Percentiles rank a stretch among this genome's conserved stretches.
Conservation (phyloP, 2,329 filamentous ascomycete species). For the Exophiala oligosperma region DNA sequence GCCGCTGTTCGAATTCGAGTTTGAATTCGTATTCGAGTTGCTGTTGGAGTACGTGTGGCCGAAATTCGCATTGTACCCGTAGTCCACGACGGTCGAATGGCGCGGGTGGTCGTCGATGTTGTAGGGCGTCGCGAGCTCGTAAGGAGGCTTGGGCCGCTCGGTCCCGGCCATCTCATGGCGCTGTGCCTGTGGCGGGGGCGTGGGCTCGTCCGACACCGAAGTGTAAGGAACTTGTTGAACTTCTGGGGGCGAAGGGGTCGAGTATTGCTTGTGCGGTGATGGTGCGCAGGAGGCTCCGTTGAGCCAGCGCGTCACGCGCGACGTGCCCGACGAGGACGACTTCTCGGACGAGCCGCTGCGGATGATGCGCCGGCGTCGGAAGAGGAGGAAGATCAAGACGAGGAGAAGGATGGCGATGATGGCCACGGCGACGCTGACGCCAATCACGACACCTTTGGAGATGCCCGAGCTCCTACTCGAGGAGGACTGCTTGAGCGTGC, state of each 20-base stretch:
- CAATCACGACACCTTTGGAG: slow-evolving; percentile 56
- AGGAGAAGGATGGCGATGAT: slow-evolving; percentile 56
- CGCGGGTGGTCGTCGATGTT: slow-evolving; percentile 22
- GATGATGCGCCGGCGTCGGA: slow-evolving; percentile 41
- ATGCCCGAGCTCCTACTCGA: slow-evolving; percentile 7
- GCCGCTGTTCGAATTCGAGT: slow-evolving; percentile 12
- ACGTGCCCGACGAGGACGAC: slow-evolving; percentile 19
- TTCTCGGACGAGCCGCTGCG: slow-evolving; percentile 22
- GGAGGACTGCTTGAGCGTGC: slow-evolving; percentile 26
- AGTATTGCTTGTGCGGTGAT: slow-evolving; percentile 5
- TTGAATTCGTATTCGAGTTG: neutral
- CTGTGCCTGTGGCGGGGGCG: slow-evolving; percentile 12
- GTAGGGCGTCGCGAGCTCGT: slow-evolving; percentile 25
- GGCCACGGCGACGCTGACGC: slow-evolving; percentile 63
- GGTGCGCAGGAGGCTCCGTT: slow-evolving; percentile 19
- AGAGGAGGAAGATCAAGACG: slow-evolving; percentile 55
- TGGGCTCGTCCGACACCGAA: slow-evolving; percentile 7
- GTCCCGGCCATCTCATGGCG: slow-evolving; percentile 26
- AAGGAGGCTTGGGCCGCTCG: slow-evolving; percentile 25
- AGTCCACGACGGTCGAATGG: slow-evolving; percentile 20
- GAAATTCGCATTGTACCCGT: slow-evolving; percentile 21
- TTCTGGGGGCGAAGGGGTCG: slow-evolving; percentile 8
- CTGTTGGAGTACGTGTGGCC: slow-evolving; percentile 21
- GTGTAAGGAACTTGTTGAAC: slow-evolving; percentile 10
- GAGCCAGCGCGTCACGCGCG: slow-evolving; percentile 21